These are phyloP conservation scores for Mortierella sp. DNA, from an alignment of 371 early-diverging fungal species.

Conservation along the genomic window DNA sequence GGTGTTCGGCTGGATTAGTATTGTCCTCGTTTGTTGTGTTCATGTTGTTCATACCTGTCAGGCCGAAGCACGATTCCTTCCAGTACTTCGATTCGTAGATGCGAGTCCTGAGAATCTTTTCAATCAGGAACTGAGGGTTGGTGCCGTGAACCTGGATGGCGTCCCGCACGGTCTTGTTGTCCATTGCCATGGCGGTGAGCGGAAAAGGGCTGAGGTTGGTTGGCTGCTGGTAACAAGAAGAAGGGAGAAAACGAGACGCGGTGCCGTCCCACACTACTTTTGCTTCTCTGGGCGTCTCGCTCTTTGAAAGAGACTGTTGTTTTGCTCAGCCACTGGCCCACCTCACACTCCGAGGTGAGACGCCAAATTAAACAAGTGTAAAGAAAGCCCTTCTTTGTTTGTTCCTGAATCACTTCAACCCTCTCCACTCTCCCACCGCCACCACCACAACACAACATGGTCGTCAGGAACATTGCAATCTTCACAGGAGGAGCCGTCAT, in stretches of 20 bases:
- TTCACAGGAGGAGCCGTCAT: conserved; percentile 55
- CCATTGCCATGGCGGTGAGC: conserved; percentile 61
- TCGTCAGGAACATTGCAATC: conserved; percentile 51
- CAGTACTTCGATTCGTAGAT: conserved; percentile 95
- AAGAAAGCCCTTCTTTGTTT: background rate
- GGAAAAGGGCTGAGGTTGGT: background rate
- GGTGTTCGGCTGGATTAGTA: too few species aligned
- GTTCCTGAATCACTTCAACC: background rate
- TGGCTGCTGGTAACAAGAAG: background rate
- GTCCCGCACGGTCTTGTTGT: conserved; percentile 77
- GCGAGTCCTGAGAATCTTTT: conserved; percentile 92
- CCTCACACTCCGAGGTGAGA: background rate
- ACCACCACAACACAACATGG: conserved; percentile 26
- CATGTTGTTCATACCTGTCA: conserved; percentile 75
- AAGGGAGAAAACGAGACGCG: background rate
- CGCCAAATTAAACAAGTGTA: background rate
- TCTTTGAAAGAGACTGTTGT: background rate
- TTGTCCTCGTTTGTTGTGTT: background rate
- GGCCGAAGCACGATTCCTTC: conserved; percentile 96
- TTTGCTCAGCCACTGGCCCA: conserved; percentile 5
- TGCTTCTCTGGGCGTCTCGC: background rate
- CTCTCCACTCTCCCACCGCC: background rate
- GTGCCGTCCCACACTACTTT: background rate
- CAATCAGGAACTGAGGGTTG: conserved; percentile 93
- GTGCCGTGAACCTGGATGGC: conserved; percentile 85